Base-by-base conservation (phyloP, 2,329 filamentous ascomycete genomes). In the Sclerotinia minor region DNA sequence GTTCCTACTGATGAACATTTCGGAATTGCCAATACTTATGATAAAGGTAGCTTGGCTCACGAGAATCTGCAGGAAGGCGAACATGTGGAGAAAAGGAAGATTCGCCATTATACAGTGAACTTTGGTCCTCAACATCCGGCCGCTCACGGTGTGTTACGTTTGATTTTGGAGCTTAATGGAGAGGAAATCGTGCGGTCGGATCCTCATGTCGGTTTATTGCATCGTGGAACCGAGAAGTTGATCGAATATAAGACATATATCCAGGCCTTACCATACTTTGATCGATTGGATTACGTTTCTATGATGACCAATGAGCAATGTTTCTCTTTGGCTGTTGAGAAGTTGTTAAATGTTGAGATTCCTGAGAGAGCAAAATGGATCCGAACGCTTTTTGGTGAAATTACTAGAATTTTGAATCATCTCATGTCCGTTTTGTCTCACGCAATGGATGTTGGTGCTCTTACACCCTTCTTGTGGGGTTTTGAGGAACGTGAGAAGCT, bases 281-380 rank as follows among this genome's bases (percentile, higher is more conserved):
- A 99, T 82, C 92, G 95, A 75, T 85, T 99, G 80, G 95, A 99
- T 82, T 99, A 99, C 81, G 94, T 97, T 75, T 97, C 93, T 77
- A 99, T 99, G 96, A 99, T 99, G 95, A 99, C 95, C 77, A 99
- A 99, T 81, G 95, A 99, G 85, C 95, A 99, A 82, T 97, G 93
- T 78, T 99, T 92, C 81, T 88, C 93, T 49, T 86, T 99, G 73
- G 95, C 93, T 26, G 94, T 98, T 67, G 95, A 99, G 86, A 99
- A 99, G 85, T 86, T 99, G 70, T 84, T 99, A 76, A 99, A 99
- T 80, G 85, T 99, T 73, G 96, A 99, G 79, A 92, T 99, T 72
- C 95, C 95, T 32, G 91, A 95, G 72, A 87, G 95, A 77, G 95
- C 95, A 75, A 98, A 99, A 84, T 99, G 89, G 84, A 99, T 99